phyloP scores from a whole-genome alignment of 163 green algal genomes.

The Prototheca stagnorum region DNA sequence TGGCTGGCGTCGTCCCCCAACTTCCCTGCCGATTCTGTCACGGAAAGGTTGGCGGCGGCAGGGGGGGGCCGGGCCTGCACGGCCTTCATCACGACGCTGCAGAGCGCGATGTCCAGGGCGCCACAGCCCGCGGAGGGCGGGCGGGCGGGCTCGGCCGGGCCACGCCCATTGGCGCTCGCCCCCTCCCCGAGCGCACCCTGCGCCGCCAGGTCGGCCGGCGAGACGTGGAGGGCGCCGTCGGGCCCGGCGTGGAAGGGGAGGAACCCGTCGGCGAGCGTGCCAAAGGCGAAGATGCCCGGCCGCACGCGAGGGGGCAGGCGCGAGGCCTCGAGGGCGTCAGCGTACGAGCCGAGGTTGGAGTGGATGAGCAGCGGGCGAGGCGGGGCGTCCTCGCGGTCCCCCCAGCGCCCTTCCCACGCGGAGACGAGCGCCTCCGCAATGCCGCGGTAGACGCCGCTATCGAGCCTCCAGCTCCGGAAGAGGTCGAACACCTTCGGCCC shows the following conservation, averaged over 20 bases:
- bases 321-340: constrained; percentile 20
- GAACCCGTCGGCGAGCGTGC: constrained; percentile 44
- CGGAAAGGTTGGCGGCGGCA: neutral
- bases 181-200: too few species aligned
- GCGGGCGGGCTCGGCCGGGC: neutral
- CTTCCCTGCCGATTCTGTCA: constrained; percentile 19
- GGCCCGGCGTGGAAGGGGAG: constrained; percentile 20
- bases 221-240: too few species aligned
- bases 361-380: constrained; percentile 37
- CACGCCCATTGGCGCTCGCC: too few species aligned
- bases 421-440: constrained; percentile 4
- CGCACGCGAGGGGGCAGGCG: constrained; percentile 31
- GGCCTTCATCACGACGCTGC: constrained; percentile 49
- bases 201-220: constrained; percentile 1
- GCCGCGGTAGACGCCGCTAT: constrained; percentile 33
- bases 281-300: constrained; percentile 27
- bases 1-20: constrained; percentile 16
- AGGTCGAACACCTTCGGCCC: constrained; percentile 22
- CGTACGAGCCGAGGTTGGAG: constrained; percentile 36
- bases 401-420: constrained; percentile 28
- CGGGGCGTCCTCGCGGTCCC: neutral
- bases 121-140: neutral
- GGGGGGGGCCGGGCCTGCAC: constrained; percentile 3
- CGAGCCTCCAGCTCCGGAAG: constrained; percentile 37
- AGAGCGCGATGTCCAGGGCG: constrained; percentile 9